These are phyloP conservation scores for Vaccinium vitisidaea DNA, from an alignment of 148 eudicot genomes.

Conservation along the genomic window DNA sequence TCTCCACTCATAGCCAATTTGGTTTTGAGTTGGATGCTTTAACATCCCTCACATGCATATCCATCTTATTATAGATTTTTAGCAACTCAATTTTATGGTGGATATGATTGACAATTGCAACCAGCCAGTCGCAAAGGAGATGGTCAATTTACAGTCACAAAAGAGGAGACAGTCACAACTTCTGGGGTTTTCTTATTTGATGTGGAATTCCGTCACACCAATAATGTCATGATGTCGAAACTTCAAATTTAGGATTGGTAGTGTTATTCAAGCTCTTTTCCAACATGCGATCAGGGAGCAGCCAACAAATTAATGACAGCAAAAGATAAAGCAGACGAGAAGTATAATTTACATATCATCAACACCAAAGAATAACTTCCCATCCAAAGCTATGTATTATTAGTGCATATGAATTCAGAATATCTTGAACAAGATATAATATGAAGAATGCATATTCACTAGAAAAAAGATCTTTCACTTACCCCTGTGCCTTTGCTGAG, in stretches of 20 bases:
- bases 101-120: background rate
- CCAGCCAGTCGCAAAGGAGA: background rate
- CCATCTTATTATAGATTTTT: background rate
- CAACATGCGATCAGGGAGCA: background rate
- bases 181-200: background rate
- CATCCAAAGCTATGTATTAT: background rate
- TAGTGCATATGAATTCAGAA: background rate
- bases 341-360: background rate
- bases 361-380: background rate
- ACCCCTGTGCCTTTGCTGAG: conserved; percentile 99
- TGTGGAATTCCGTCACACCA: background rate
- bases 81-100: background rate
- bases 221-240: background rate
- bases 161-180: background rate
- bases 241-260: background rate
- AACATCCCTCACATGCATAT: too few relatives aligned
- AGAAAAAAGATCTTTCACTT: conserved; percentile 18
- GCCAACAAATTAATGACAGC: background rate
- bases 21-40: too few relatives aligned
- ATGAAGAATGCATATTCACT: background rate
- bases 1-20: too few relatives aligned
- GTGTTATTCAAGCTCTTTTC: background rate
- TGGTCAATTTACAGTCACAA: background rate
- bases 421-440: background rate
- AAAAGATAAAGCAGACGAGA: background rate